Evolutionary conservation across 257 asterid genomes (phyloP), one percentile per base, ranked within the genome.

Genomic region (Solanum medicagineum): DNA sequence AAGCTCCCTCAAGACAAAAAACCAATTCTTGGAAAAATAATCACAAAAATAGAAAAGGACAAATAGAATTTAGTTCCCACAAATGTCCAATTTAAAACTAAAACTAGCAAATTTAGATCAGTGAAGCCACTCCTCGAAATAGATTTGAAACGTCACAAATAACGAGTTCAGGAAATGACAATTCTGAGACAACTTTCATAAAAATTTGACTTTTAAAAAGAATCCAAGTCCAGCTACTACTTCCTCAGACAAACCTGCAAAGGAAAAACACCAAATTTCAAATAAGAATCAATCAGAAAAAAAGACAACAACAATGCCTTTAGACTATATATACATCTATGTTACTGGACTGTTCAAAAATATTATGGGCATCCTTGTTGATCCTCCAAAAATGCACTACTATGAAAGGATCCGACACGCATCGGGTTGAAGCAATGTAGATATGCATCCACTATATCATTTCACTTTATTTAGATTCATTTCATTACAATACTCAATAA

Each of bases 191-290:
- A 69, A n/a, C 20, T 62, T 65, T 60, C 81, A 44, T 68, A 83
- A 83, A 11, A 3, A 0, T 54, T 65, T 85, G 84, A 89, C 55
- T 29, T 17, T 29, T 17, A 15, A 75, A 22, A 47, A 32, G 60
- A 75, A 47, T 49, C 60, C 53, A 81, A 59, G n/a, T 55, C 44
- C 45, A 73, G 60, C 70, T 86, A 89, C 54, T 83, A 87, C 85
- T 71, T 84, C 89, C 88, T 87, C 91, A 88, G 93, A 90, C 89
- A 92, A 87, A 86, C 95, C 96, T 92, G 95, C 93, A 92, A 89
- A 87, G 22, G 44, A 49, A 49, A 81, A 70, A 60, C 85, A 26
- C 80, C 71, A 83, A 90, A 74, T 55, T 47, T 81, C 87, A 44
- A 85, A 86, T 84, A 87, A 80, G 54, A 53, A 83, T 10, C 36